phyloP scores from a whole-genome alignment of 2,329 filamentous ascomycete species.

The Penicillium digitatum region DNA sequence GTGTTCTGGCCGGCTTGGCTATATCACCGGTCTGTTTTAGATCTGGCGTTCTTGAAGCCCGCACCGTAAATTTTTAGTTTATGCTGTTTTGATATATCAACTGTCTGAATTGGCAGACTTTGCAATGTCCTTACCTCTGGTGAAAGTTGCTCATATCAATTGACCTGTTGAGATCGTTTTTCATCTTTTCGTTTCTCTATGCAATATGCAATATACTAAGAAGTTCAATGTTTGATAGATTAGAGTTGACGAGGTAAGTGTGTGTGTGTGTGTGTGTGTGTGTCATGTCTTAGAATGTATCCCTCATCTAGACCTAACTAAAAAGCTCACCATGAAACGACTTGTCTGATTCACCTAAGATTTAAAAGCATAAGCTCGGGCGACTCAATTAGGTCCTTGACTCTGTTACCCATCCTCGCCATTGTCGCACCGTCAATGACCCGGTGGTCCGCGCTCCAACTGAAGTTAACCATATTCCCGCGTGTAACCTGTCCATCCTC shows the following conservation, averaged over 20 bases:
- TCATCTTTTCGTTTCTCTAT: not conserved
- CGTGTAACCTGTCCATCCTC: slow-evolving; percentile 58
- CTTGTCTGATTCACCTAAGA: slow-evolving; percentile 55
- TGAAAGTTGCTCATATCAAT: not conserved
- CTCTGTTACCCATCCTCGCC: slow-evolving; percentile 80
- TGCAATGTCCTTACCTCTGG: not conserved
- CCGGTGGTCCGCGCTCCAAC: slow-evolving; percentile 93
- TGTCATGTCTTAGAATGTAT: not conserved
- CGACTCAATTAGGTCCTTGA: slow-evolving; percentile 73
- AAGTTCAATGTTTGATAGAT: not conserved
- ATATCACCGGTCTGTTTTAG: slow-evolving; percentile 2
- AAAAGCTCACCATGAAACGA: not conserved
- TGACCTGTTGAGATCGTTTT: not conserved
- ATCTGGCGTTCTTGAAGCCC: slow-evolving; percentile 6
- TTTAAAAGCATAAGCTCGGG: slow-evolving; percentile 84
- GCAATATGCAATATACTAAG: not conserved
- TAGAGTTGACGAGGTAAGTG: too few relatives aligned
- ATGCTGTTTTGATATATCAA: not conserved
- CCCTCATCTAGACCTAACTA: not conserved
- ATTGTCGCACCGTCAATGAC: slow-evolving; percentile 94
- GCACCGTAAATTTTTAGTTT: not conserved
- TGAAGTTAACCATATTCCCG: slow-evolving; percentile 82
- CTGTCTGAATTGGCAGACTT: not conserved
- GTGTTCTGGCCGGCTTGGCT: slow-evolving; percentile 3
- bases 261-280: too few relatives aligned